Conservation (phyloP, 352 stramenopile species). For the Globisporangium nodosum region DNA sequence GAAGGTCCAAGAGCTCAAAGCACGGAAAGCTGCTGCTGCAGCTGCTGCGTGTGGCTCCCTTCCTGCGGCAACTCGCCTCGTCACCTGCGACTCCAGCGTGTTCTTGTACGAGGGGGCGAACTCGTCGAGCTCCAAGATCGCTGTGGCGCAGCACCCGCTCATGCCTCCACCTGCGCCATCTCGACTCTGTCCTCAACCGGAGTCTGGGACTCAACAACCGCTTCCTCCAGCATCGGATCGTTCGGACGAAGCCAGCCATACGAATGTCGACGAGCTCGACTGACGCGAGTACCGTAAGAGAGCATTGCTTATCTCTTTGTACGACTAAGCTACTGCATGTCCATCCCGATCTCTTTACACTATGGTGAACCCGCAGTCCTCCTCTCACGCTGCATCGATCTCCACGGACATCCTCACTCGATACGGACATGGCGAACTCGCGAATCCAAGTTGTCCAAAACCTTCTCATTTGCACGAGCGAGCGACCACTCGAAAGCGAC, state of each 20-base stretch:
- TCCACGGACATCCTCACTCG: not conserved
- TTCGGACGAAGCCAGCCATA: conserved; percentile 13
- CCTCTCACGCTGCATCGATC: too few species aligned
- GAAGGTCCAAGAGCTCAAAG: conserved; percentile 8
- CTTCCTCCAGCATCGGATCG: not conserved
- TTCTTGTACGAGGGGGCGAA: not conserved
- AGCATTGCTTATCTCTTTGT: not conserved
- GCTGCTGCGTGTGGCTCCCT: not conserved
- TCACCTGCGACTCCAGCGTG: conserved; percentile 7
- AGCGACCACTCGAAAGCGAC: not conserved
- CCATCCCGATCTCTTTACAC: too few species aligned
- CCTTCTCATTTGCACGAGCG: not conserved
- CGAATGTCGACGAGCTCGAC: conserved; percentile 51
- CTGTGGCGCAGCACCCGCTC: not conserved
- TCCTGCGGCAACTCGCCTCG: conserved; percentile 2
- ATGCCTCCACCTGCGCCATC: conserved; percentile 18
- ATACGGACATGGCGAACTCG: not conserved
- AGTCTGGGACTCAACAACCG: not conserved
- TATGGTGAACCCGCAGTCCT: too few species aligned
- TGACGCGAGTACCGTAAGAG: conserved; percentile 6
- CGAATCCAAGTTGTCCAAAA: not conserved
- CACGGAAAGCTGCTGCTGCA: conserved; percentile 1
- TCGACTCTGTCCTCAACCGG: not conserved
- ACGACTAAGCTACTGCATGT: not conserved
- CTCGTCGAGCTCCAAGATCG: not conserved